A percentile compares a stretch with the other conserved stretches of the same genome.
These are phyloP conservation scores for Nyctanthes arbortristis DNA, from an alignment of 257 asterid species.

Conservation along the genomic window DNA sequence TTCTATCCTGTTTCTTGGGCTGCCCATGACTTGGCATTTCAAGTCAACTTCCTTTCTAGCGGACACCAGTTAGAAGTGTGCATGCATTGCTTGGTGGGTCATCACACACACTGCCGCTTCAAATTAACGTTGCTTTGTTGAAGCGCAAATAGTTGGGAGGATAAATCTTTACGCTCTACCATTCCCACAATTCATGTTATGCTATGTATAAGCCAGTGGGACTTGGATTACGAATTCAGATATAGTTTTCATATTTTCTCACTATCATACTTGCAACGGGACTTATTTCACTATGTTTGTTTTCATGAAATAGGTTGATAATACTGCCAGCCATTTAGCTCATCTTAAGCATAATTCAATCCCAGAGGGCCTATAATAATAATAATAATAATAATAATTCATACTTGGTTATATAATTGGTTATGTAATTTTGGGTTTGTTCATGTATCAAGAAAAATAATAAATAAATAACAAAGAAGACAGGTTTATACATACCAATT, in stretches of 20 bases:
- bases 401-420: too few species aligned
- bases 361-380: background rate
- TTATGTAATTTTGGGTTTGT: too few species aligned
- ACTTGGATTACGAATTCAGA: background rate
- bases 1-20: background rate
- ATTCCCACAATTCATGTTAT: too few species aligned
- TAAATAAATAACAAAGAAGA: background rate
- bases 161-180: too few species aligned
- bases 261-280: background rate
- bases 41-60: too few species aligned
- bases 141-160: background rate
- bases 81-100: background rate
- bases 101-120: background rate
- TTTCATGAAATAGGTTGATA: too few species aligned
- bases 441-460: background rate
- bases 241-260: too few species aligned
- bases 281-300: background rate
- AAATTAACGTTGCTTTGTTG: background rate
- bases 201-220: background rate
- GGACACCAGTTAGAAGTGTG: background rate
- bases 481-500: conserved; percentile 49
- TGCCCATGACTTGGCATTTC: background rate
- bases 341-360: background rate
- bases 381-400: too few species aligned
- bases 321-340: too few species aligned